Percentiles rank a stretch among this genome's conserved stretches.
phyloP scores from a whole-genome alignment of 2,329 filamentous ascomycete species.

The Lasiodiplodia gonubiensis region DNA sequence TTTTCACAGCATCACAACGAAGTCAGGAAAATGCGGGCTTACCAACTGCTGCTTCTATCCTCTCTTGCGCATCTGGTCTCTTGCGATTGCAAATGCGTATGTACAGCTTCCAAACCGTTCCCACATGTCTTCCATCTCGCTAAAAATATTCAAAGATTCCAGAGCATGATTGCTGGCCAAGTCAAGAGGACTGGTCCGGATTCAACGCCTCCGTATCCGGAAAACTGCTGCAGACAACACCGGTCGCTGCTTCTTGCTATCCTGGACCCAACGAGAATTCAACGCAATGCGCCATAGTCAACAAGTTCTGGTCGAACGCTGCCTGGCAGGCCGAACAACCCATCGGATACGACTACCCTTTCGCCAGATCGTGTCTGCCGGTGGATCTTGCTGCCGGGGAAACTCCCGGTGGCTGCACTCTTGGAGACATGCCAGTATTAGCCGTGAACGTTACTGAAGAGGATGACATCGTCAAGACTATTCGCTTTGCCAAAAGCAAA shows the following conservation, averaged over 20 bases:
- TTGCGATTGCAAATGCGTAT: background rate
- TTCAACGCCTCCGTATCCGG: constrained; percentile 48
- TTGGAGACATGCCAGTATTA: constrained; percentile 41
- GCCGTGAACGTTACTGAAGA: constrained; percentile 41
- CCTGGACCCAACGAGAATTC: background rate
- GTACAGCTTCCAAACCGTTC: background rate
- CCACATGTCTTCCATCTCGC: background rate
- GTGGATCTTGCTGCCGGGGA: background rate
- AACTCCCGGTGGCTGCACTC: constrained; percentile 1
- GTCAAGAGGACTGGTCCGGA: constrained; percentile 38
- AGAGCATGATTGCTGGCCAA: constrained; percentile 47
- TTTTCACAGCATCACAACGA: too few species aligned
- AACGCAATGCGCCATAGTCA: background rate
- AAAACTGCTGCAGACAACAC: constrained; percentile 47
- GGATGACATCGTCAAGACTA: constrained; percentile 32
- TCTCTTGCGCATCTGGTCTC: background rate
- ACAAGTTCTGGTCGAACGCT: constrained; percentile 2
- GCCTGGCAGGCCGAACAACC: background rate
- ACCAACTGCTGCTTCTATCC: background rate
- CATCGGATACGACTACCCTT: constrained; percentile 11
- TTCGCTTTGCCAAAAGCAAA: constrained; percentile 3
- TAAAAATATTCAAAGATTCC: constrained; percentile 33
- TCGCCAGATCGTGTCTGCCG: background rate
- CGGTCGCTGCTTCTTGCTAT: constrained; percentile 38
- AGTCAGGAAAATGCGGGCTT: background rate